phyloP scores from a whole-genome alignment of 495 filamentous ascomycete species.

The Penicillium egyptiacum region DNA sequence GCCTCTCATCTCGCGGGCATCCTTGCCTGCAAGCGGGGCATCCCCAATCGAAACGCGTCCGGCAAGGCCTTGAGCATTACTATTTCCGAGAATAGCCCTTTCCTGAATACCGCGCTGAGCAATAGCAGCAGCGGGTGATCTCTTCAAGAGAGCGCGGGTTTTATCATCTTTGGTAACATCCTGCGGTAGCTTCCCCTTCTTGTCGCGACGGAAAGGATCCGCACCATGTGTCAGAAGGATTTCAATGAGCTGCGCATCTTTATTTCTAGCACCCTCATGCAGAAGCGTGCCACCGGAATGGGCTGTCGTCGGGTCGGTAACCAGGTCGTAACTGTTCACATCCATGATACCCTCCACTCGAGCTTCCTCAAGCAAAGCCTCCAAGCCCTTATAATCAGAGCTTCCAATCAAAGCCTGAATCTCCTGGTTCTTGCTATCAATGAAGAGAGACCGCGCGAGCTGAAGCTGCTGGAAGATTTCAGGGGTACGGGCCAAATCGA shows the following conservation, averaged over 20 bases:
- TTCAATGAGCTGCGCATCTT: slow-evolving; percentile 81
- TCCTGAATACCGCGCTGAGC: slow-evolving; percentile 96
- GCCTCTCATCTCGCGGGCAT: slow-evolving; percentile 93
- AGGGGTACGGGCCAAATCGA: slow-evolving; percentile 86
- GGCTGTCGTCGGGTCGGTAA: slow-evolving; percentile 72
- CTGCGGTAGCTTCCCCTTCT: slow-evolving; percentile 92
- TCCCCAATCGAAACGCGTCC: slow-evolving; percentile 57
- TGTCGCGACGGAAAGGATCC: slow-evolving; percentile 94
- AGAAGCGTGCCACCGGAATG: slow-evolving; percentile 83
- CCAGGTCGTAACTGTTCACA: slow-evolving; percentile 85
- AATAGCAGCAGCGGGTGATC: slow-evolving; percentile 88
- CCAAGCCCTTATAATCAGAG: slow-evolving; percentile 72
- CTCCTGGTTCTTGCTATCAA: slow-evolving; percentile 79
- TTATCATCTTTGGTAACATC: slow-evolving; percentile 96
- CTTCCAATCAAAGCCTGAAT: slow-evolving; percentile 73
- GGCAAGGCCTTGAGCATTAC: slow-evolving; percentile 56
- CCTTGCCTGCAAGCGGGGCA: slow-evolving; percentile 68
- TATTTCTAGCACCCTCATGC: slow-evolving; percentile 88
- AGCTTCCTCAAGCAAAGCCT: slow-evolving; percentile 77
- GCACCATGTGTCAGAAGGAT: slow-evolving; percentile 89
- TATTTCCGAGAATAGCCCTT: slow-evolving; percentile 85
- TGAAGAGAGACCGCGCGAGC: slow-evolving; percentile 83
- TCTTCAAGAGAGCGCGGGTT: slow-evolving; percentile 82
- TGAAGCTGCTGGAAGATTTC: slow-evolving; percentile 96
- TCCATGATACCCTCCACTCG: slow-evolving; percentile 82